Evolutionary conservation across 345 rosid species (phyloP).

Genomic region (Syzygium oleosum): DNA sequence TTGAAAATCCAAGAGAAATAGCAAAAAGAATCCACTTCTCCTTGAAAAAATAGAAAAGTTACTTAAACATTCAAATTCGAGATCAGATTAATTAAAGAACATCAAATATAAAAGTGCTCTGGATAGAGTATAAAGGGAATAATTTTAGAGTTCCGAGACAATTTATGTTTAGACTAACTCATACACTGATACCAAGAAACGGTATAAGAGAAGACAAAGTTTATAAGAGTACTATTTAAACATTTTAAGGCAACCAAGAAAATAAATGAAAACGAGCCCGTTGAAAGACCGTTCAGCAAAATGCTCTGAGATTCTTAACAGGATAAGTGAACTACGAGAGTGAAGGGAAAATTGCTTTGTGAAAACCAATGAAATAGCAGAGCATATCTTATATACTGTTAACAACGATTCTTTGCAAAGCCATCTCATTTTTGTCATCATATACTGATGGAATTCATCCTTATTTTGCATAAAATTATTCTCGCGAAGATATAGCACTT

Average conservation of each 20-base stretch:
- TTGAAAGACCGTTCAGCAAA: background rate
- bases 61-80: background rate
- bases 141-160: background rate
- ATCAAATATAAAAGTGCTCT: background rate
- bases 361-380: background rate
- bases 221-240: background rate
- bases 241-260: background rate
- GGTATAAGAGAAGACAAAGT: background rate
- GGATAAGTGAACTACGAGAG: background rate
- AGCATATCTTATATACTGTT: background rate
- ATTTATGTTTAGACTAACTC: background rate
- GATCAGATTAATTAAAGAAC: background rate
- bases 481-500: background rate
- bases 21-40: background rate
- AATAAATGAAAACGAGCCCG: background rate
- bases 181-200: background rate
- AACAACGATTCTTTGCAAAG: background rate
- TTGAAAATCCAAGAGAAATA: background rate
- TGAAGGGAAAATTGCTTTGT: background rate
- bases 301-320: background rate
- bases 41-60: background rate
- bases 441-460: background rate
- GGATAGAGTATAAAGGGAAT: background rate
- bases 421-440: background rate
- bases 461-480: background rate